Percentiles rank a stretch among this genome's conserved stretches.
phyloP scores from a whole-genome alignment of 306 rosid genomes.

The Castanea sativa region DNA sequence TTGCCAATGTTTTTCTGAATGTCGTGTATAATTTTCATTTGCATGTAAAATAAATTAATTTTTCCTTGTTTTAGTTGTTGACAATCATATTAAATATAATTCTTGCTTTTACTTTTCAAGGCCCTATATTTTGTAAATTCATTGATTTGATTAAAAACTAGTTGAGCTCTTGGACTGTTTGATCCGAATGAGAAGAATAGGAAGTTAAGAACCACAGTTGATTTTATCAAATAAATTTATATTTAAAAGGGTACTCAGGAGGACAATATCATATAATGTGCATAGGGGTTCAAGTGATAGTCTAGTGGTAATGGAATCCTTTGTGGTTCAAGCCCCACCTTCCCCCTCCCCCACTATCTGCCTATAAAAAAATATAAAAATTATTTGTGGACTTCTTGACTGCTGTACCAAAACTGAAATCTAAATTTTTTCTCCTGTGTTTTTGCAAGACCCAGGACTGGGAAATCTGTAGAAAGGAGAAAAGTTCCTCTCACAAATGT shows the following conservation, averaged over 20 bases:
- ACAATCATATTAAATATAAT: neutral
- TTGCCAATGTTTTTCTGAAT: constrained; percentile 3
- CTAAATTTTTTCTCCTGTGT: neutral
- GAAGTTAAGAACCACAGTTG: neutral
- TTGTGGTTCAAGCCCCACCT: too few relatives aligned
- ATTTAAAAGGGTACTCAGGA: neutral
- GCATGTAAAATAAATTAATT: neutral
- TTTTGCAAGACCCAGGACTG: neutral
- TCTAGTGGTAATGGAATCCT: too few relatives aligned
- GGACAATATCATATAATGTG: neutral
- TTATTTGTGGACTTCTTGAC: neutral
- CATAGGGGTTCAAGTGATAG: too few relatives aligned
- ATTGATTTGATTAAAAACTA: neutral
- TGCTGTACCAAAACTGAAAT: neutral
- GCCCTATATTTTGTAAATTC: neutral
- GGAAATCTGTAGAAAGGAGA: neutral
- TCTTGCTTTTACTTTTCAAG: neutral
- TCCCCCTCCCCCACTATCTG: too few relatives aligned
- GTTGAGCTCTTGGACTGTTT: neutral
- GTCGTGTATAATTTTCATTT: neutral
- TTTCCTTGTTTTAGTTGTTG: neutral
- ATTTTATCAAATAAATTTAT: neutral
- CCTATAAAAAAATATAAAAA: too few relatives aligned
- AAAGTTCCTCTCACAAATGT: neutral
- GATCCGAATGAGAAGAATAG: neutral